These are phyloP conservation scores for Marchantia paleacea DNA, from an alignment of 225 moss, liverwort and hornwort genomes.

Conservation along the genomic window DNA sequence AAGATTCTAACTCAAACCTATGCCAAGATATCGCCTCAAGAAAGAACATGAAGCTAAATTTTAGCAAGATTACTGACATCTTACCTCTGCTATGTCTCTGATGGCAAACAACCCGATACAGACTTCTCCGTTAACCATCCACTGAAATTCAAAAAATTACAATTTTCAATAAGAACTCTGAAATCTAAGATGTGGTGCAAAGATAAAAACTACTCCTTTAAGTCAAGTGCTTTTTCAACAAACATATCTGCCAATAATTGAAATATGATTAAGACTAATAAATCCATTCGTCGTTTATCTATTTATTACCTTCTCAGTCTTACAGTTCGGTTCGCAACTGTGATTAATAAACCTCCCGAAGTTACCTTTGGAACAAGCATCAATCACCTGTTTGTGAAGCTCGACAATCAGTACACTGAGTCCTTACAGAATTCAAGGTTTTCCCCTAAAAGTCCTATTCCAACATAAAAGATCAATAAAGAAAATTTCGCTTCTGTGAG, in stretches of 20 bases:
- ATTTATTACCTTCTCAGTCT: constrained; percentile 75
- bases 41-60: background rate
- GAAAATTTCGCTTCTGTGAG: too few species aligned
- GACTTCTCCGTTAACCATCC: constrained; percentile 96
- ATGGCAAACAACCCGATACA: constrained; percentile 92
- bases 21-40: background rate
- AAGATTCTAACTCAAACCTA: background rate
- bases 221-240: too few species aligned
- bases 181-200: too few species aligned
- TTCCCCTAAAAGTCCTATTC: too few species aligned
- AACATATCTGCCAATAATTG: too few species aligned
- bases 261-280: too few species aligned
- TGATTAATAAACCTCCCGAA: constrained; percentile 89
- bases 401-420: background rate
- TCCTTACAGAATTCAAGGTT: too few species aligned
- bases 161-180: background rate
- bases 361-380: constrained; percentile 93
- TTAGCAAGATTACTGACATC: background rate
- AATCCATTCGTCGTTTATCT: background rate
- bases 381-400: constrained; percentile 64
- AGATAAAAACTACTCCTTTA: too few species aligned
- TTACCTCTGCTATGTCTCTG: constrained; percentile 74
- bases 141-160: constrained; percentile 37
- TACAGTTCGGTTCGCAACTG: constrained; percentile 89
- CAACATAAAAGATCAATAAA: too few species aligned